phyloP scores from a whole-genome alignment of 345 rosid genomes.

The Gossypium anomalum region DNA sequence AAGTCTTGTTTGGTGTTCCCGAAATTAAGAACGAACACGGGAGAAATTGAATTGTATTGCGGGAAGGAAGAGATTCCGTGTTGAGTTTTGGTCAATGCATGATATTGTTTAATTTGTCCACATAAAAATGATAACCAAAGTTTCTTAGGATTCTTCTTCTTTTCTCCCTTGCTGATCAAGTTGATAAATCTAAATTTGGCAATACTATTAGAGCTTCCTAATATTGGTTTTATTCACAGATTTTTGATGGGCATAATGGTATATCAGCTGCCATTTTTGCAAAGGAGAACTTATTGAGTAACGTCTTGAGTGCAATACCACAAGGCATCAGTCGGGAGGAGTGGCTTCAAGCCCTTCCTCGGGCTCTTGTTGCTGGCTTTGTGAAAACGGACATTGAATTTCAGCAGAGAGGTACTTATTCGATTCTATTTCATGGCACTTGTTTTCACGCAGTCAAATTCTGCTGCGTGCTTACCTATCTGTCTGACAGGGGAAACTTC shows the following conservation, averaged over 20 bases:
- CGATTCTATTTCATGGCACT: background rate
- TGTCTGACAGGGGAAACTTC: slow-evolving; percentile 81
- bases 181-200: background rate
- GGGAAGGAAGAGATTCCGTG: background rate
- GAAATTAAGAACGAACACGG: background rate
- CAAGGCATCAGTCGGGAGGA: slow-evolving; percentile 63
- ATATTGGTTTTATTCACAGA: slow-evolving; percentile 38
- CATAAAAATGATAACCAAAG: background rate
- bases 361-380: slow-evolving; percentile 94
- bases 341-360: slow-evolving; percentile 99
- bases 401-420: slow-evolving; percentile 73
- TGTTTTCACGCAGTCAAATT: background rate
- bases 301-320: slow-evolving; percentile 91
- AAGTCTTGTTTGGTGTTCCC: background rate
- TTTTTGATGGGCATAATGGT: slow-evolving; percentile 98
- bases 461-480: slow-evolving; percentile 16
- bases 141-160: background rate
- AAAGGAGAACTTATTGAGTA: slow-evolving; percentile 70
- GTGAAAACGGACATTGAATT: slow-evolving; percentile 98
- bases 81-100: slow-evolving; percentile 2
- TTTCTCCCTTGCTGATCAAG: slow-evolving; percentile 3
- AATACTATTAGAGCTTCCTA: slow-evolving; percentile 12
- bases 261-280: slow-evolving; percentile 93
- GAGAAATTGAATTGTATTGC: background rate
- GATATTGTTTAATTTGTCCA: background rate